Conservation (phyloP, 176 grass and related monocot genomes). For the Oryza glumipatula region DNA sequence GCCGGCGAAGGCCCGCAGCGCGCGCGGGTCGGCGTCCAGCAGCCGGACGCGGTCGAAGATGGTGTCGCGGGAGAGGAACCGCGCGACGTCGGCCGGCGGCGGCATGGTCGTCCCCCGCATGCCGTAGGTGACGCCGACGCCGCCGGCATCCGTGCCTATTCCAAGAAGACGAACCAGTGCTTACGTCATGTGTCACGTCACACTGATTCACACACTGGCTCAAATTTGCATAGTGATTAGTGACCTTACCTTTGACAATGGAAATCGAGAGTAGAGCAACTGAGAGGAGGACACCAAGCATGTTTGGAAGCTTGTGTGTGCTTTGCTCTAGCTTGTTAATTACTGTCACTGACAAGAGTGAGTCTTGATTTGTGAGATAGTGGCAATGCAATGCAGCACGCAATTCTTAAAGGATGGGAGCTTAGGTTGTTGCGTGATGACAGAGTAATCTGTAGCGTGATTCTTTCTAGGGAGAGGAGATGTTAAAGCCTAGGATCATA, state of each 20-base stretch:
- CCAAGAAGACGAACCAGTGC: neutral
- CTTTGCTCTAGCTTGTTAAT: neutral
- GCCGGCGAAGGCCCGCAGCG: slow-evolving; percentile 62
- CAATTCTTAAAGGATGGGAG: neutral
- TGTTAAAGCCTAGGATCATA: neutral
- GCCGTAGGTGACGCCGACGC: slow-evolving; percentile 80
- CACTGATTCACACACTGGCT: neutral
- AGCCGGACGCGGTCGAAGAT: slow-evolving; percentile 72
- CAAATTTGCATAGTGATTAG: too few relatives aligned
- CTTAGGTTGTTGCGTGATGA: neutral
- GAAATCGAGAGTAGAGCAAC: neutral
- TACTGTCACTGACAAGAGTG: neutral
- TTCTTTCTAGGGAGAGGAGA: neutral
- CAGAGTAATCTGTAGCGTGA: neutral
- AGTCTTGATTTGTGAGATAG: neutral
- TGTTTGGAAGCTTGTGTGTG: neutral
- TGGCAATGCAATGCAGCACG: neutral
- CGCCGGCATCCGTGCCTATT: slow-evolving; percentile 32
- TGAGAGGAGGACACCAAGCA: slow-evolving; percentile 32
- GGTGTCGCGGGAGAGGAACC: slow-evolving; percentile 69
- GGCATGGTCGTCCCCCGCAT: slow-evolving; percentile 57
- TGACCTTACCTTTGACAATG: slow-evolving; percentile 15
- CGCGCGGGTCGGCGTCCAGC: slow-evolving; percentile 53
- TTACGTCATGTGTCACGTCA: neutral
- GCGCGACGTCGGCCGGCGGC: slow-evolving; percentile 53